Evolutionary conservation across 163 green algal species (phyloP).

Genomic region (Chlorella variabilis): DNA sequence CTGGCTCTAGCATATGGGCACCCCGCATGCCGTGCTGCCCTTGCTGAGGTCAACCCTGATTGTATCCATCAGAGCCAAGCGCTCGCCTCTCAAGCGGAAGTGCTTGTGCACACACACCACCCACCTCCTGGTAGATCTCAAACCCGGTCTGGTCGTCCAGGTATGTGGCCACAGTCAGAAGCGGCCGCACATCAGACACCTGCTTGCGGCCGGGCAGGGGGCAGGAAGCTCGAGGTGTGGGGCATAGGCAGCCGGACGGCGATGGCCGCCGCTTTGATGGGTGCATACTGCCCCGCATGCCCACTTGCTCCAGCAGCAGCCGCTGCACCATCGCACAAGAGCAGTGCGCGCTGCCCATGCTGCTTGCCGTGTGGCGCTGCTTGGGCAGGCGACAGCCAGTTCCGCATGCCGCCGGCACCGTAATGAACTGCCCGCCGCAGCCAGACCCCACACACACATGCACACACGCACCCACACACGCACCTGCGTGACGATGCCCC

Average conservation of each 20-base stretch:
- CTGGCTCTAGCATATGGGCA: too few species aligned
- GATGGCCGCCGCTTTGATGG: too few species aligned
- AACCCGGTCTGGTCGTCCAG: conserved; percentile 87
- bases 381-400: too few species aligned
- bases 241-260: too few species aligned
- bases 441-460: not conserved
- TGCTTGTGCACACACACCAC: not conserved
- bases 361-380: too few species aligned
- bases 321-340: too few species aligned
- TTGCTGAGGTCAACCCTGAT: not conserved
- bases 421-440: not conserved
- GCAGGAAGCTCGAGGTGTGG: not conserved
- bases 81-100: not conserved
- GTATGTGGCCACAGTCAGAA: conserved; percentile 95
- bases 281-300: too few species aligned
- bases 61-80: not conserved
- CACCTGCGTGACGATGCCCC: conserved; percentile 49
- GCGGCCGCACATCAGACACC: conserved; percentile 93
- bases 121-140: conserved; percentile 96
- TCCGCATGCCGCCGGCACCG: not conserved
- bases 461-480: not conserved
- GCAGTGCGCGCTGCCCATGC: too few species aligned
- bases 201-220: conserved; percentile 42
- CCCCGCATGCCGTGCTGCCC: too few species aligned
- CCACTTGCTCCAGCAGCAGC: not conserved